Base-by-base conservation (phyloP, 2,329 filamentous ascomycete species). In the Fusarium falciforme region DNA sequence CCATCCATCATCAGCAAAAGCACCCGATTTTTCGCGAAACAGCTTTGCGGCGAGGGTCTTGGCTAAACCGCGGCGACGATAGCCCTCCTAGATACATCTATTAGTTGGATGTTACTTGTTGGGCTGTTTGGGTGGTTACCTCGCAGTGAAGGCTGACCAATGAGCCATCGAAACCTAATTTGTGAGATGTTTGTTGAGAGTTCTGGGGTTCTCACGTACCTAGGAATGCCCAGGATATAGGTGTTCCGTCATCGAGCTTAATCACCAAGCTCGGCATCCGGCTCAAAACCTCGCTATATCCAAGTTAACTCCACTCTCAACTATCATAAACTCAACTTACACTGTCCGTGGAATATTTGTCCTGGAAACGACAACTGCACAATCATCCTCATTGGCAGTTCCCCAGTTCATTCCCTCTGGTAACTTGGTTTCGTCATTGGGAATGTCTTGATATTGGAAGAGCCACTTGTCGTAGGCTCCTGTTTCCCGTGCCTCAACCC, bases 181-280 rank as follows among this genome's bases (percentile, higher is more conserved):
- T 3, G 31, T 76, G 29, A 77, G 71, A 44, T 14, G 1, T 14
- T 6, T 20, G 47, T 4, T 5, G n/a, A 9, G 12, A 3, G 12
- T 36, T 29, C 9, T 8, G 4, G 12, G 6, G 16, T 22, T 11
- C 1, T 6, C 4, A 57, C 73, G 33, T 64, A 85, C 86, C 85
- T 6, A 90, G 78, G 60, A 94, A 93, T 0, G 87, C 88, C 92
- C 92, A 94, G 0, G 91, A 89, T 6, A 93, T 82, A 0, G 88
- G 85, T 2, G 82, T 86, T 1, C 84, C 85, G 20, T 87, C 84
- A 1, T 80, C 77, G 0, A 84, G 78, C 61, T 86, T 85, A 22
- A 91, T 81, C 2, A 85, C 83, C 40, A 85, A 79, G 70, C 84
- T 89, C 3, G 87, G 87, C 47, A 88, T 82, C 25, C 79, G 78